These are phyloP conservation scores for Hamigera avellanea DNA, from an alignment of 495 filamentous ascomycete species.

Conservation along the genomic window DNA sequence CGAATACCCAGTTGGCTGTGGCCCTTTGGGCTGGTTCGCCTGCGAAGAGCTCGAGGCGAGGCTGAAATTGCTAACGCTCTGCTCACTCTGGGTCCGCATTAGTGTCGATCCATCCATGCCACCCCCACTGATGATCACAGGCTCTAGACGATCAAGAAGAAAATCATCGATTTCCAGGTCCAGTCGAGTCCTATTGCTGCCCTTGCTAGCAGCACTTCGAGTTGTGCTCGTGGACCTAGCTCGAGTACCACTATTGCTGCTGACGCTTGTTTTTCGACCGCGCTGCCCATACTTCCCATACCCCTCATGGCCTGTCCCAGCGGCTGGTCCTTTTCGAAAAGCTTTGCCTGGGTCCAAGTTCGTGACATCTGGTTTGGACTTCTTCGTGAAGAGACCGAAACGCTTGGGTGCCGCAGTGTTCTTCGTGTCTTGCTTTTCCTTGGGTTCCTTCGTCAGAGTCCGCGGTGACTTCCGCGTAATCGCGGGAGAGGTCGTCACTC, in stretches of 20 bases:
- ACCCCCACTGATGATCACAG: constrained; percentile 77
- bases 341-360: constrained; percentile 43
- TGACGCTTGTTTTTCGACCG: constrained; percentile 35
- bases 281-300: constrained; percentile 64
- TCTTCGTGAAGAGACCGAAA: constrained; percentile 69
- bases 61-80: constrained; percentile 44
- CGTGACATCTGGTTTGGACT: constrained; percentile 50
- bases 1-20: constrained; percentile 17
- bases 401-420: constrained; percentile 32
- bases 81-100: constrained; percentile 49
- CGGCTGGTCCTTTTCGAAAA: constrained; percentile 68
- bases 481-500: constrained; percentile 24
- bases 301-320: constrained; percentile 93
- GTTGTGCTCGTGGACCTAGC: constrained; percentile 46
- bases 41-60: constrained; percentile 26
- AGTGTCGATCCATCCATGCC: constrained; percentile 41
- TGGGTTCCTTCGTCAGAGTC: constrained; percentile 15
- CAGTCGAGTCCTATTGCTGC: constrained; percentile 37
- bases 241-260: constrained; percentile 32
- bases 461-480: constrained; percentile 20
- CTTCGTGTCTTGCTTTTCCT: constrained; percentile 12
- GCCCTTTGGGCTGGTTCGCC: constrained; percentile 5
- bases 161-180: constrained; percentile 54
- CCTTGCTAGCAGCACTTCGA: constrained; percentile 40
- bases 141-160: constrained; percentile 66